Evolutionary conservation across 1,284 basidiomycete species (phyloP).

Genomic region (Porphyrellus sp.): DNA sequence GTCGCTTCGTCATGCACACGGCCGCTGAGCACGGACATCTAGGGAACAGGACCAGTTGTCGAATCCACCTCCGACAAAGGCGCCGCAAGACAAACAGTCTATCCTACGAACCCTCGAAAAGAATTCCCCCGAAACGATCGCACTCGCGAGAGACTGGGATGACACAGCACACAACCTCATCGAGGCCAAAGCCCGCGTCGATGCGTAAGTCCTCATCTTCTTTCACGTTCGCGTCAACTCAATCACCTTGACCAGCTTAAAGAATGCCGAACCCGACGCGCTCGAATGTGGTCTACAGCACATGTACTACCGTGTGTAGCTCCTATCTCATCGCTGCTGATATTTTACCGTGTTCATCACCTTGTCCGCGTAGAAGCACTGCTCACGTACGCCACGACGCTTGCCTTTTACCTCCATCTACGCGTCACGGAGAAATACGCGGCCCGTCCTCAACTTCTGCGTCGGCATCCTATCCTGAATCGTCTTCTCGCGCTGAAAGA

Average conservation of each 20-base stretch:
- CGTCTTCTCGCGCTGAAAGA: constrained; percentile 87
- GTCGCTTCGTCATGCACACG: neutral
- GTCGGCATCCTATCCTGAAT: constrained; percentile 74
- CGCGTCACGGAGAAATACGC: constrained; percentile 66
- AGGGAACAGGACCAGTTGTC: constrained; percentile 39
- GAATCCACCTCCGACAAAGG: constrained; percentile 23
- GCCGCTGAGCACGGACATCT: constrained; percentile 10
- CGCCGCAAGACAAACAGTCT: constrained; percentile 59
- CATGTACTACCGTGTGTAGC: constrained; percentile 67
- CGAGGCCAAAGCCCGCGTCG: constrained; percentile 53
- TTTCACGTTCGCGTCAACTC: neutral
- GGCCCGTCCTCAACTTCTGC: constrained; percentile 60
- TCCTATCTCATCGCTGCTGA: neutral
- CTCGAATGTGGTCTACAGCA: constrained; percentile 66
- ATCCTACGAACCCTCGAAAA: constrained; percentile 76
- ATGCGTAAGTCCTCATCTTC: constrained; percentile 43
- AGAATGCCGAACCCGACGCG: constrained; percentile 46
- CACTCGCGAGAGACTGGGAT: constrained; percentile 74
- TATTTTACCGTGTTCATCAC: constrained; percentile 2
- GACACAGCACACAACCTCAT: constrained; percentile 57
- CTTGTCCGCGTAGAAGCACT: constrained; percentile 63
- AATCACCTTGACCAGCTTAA: constrained; percentile 40
- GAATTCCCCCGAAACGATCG: constrained; percentile 76
- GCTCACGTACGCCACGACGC: constrained; percentile 84
- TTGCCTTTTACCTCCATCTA: constrained; percentile 92